These are phyloP conservation scores for cucumber (Cucumis sativus) DNA, from an alignment of 306 rosid species.

Conservation along the genomic window DNA sequence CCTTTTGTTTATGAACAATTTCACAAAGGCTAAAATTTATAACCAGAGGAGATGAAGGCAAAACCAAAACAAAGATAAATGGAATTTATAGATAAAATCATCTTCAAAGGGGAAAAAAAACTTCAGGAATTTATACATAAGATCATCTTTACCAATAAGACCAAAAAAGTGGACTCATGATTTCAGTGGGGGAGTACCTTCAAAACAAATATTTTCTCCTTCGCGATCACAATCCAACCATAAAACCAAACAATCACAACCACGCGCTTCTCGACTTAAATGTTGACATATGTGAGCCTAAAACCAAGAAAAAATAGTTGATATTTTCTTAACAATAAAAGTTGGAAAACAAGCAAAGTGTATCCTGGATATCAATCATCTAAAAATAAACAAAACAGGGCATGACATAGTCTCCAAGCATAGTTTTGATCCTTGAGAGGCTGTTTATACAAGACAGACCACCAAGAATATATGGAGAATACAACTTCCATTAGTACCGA, in stretches of 20 bases:
- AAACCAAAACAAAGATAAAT: neutral
- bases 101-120: neutral
- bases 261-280: constrained; percentile 88
- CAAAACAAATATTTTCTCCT: constrained; percentile 96
- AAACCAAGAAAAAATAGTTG: constrained; percentile 15
- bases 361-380: neutral
- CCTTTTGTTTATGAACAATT: no score
- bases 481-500: neutral
- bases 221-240: constrained; percentile 99
- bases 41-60: neutral
- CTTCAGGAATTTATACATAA: neutral
- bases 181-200: constrained; percentile 33
- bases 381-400: neutral
- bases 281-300: constrained; percentile 85
- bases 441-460: neutral
- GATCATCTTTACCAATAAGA: neutral
- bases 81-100: neutral
- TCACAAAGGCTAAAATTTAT: neutral
- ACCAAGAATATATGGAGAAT: neutral
- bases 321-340: constrained; percentile 7
- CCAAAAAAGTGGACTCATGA: neutral
- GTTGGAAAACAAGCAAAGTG: neutral
- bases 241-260: constrained; percentile 63
- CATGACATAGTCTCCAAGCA: neutral
- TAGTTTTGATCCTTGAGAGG: neutral